These are phyloP conservation scores for Clavispora fructus DNA, from an alignment of 805 yeast genomes.

Conservation along the genomic window DNA sequence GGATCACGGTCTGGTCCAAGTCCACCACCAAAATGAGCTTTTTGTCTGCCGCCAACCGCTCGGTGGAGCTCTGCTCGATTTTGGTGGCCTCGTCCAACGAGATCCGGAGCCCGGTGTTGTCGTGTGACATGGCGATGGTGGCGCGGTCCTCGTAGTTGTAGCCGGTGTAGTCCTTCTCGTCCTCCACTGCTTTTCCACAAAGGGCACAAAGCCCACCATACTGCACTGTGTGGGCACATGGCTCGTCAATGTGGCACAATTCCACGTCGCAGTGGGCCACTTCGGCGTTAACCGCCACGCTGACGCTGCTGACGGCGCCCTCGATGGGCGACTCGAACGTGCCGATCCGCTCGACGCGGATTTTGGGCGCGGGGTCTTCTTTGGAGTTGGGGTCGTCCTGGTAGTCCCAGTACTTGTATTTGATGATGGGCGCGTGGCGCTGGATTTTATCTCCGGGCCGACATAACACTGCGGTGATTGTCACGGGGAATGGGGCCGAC, in stretches of 20 bases:
- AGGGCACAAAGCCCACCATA: conserved; percentile 93
- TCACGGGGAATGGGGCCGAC: conserved; percentile 64
- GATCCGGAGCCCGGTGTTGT: conserved; percentile 75
- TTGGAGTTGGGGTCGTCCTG: conserved; percentile 49
- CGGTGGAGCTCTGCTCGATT: conserved; percentile 65
- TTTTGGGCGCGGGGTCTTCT: conserved; percentile 37
- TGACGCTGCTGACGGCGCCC: conserved; percentile 55
- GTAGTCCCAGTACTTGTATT: conserved; percentile 64
- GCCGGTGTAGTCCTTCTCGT: conserved; percentile 69
- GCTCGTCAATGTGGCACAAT: conserved; percentile 62
- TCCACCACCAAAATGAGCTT: conserved; percentile 91
- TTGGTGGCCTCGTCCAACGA: conserved; percentile 82
- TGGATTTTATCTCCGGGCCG: conserved; percentile 41
- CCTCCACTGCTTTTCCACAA: conserved; percentile 76
- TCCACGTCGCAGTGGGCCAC: conserved; percentile 42
- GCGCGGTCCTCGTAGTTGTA: conserved; percentile 67
- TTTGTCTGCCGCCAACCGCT: conserved; percentile 51
- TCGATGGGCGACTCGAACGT: conserved; percentile 79
- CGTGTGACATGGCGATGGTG: conserved; percentile 85
- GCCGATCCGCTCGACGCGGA: conserved; percentile 64
- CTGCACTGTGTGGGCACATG: conserved; percentile 89
- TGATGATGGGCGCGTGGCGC: conserved; percentile 51
- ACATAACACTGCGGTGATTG: conserved; percentile 47
- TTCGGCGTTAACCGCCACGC: conserved; percentile 54
- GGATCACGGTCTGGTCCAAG: conserved; percentile 94